Percentiles rank a stretch among this genome's conserved stretches.
Evolutionary conservation across 1,284 basidiomycete genomes (phyloP).

Genomic region (Trichosporon sp.): DNA sequence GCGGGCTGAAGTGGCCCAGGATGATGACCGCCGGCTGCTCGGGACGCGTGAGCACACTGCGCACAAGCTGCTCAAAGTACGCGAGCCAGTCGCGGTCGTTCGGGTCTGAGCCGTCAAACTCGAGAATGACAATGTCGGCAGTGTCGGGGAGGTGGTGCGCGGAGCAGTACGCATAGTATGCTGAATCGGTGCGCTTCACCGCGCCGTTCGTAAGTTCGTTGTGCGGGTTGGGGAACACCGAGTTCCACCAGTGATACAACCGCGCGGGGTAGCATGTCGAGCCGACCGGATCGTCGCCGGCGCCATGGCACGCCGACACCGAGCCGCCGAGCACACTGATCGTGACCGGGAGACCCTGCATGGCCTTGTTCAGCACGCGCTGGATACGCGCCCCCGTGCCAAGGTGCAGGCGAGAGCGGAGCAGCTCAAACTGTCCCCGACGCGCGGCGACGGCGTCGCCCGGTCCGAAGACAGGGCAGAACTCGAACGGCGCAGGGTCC

Average conservation of each 20-base stretch:
- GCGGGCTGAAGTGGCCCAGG: constrained; percentile 87
- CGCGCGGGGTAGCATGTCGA: constrained; percentile 82
- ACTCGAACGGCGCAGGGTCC: constrained; percentile 76
- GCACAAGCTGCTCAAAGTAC: constrained; percentile 85
- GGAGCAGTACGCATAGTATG: constrained; percentile 90
- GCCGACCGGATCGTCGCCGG: constrained; percentile 86
- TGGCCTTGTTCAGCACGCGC: constrained; percentile 77
- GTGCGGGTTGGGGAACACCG: constrained; percentile 88
- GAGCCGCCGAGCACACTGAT: constrained; percentile 89
- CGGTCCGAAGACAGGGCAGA: constrained; percentile 84
- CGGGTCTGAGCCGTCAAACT: constrained; percentile 85
- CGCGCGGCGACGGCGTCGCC: constrained; percentile 74
- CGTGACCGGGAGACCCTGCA: constrained; percentile 82
- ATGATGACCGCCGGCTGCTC: constrained; percentile 87
- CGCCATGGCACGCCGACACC: constrained; percentile 91
- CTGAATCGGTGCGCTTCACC: constrained; percentile 80
- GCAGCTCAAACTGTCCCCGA: constrained; percentile 74
- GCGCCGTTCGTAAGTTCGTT: constrained; percentile 95
- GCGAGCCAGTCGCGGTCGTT: constrained; percentile 71
- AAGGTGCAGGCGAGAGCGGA: constrained; percentile 74
- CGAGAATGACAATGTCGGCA: constrained; percentile 88
- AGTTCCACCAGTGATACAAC: constrained; percentile 95
- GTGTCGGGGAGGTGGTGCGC: constrained; percentile 86
- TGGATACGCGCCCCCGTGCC: constrained; percentile 84
- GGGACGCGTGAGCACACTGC: constrained; percentile 81